phyloP scores from a whole-genome alignment of 306 rosid genomes.

The Abrus precatorius region DNA sequence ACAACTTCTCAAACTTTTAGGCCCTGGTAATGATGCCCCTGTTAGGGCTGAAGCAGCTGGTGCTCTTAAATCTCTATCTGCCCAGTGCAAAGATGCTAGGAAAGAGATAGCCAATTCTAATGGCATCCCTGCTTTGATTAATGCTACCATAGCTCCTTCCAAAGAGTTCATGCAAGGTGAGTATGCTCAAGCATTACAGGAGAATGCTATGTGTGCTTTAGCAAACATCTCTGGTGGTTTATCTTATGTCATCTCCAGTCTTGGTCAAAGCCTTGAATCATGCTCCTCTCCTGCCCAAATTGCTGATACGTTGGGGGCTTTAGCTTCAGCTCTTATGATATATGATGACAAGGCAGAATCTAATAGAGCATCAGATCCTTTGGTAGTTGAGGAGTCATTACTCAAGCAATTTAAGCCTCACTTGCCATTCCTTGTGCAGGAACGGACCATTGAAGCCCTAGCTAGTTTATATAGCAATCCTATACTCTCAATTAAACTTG shows the following conservation, averaged over 20 bases:
- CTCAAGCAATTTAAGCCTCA: constrained; percentile 79
- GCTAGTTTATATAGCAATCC: constrained; percentile 95
- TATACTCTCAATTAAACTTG: constrained; percentile 76
- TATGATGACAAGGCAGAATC: constrained; percentile 88
- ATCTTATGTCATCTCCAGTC: constrained; percentile 95
- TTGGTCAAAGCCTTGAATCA: constrained; percentile 97
- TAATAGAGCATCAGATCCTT: constrained; percentile 86
- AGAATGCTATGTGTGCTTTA: constrained; percentile 97
- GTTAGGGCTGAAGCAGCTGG: constrained; percentile 99
- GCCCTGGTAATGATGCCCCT: constrained; percentile 90
- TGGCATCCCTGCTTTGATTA: constrained; percentile 95
- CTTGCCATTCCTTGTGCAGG: constrained; percentile 83
- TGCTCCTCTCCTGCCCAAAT: constrained; percentile 86
- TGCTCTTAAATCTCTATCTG: constrained; percentile 91
- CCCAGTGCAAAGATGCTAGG: constrained; percentile 92
- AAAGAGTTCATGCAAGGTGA: constrained; percentile 99
- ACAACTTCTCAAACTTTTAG: constrained; percentile 89
- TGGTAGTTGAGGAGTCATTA: constrained; percentile 80
- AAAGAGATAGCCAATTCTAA: constrained; percentile 87
- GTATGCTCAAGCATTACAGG: constrained; percentile 97
- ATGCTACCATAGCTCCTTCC: constrained; percentile 99
- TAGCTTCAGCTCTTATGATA: constrained; percentile 99
- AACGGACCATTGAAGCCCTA: constrained; percentile 95
- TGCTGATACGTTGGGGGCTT: constrained; percentile 97
- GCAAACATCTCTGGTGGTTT: constrained; percentile 99